A percentile compares a stretch with the other conserved stretches of the same genome.
Evolutionary conservation across 2,329 filamentous ascomycete species (phyloP).

Genomic region (Sporothrix luriei): DNA sequence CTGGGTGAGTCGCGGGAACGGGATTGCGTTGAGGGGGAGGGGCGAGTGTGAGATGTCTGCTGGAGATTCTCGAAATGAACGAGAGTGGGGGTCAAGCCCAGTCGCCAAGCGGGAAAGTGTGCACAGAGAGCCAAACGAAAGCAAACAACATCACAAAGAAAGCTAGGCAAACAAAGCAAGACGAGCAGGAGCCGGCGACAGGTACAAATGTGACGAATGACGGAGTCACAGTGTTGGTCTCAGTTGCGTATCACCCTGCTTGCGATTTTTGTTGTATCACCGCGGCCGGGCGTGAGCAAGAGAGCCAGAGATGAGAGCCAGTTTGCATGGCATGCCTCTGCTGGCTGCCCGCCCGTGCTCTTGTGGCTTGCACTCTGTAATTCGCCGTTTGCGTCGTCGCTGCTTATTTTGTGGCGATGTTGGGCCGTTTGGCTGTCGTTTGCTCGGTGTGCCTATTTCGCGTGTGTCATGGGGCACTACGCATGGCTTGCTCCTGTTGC

Average conservation of each 20-base stretch:
- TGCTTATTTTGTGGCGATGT: constrained; percentile 14
- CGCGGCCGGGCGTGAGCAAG: background rate
- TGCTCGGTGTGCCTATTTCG: constrained; percentile 4
- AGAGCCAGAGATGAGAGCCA: background rate
- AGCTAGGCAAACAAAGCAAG: background rate
- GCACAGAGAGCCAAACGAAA: background rate
- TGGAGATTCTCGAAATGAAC: constrained; percentile 16
- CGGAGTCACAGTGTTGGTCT: constrained; percentile 8
- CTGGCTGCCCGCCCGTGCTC: background rate
- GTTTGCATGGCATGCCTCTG: background rate
- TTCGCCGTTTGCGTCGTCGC: background rate
- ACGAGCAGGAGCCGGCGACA: background rate
- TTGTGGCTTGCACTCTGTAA: background rate
- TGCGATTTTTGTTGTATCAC: constrained; percentile 20
- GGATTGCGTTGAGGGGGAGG: constrained; percentile 17
- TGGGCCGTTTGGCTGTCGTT: background rate
- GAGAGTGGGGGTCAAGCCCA: constrained; percentile 26
- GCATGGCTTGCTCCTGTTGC: constrained; percentile 17
- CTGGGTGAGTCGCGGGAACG: constrained; percentile 1
- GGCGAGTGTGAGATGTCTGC: constrained; percentile 13
- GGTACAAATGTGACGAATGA: background rate
- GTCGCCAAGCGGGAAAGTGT: background rate
- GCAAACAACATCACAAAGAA: constrained; percentile 11
- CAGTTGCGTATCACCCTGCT: background rate
- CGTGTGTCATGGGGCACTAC: constrained; percentile 16